Evolutionary conservation across 495 filamentous ascomycete species (phyloP), one percentile per base, ranked within the genome.

Genomic region (Barbatosphaeria neglecta): DNA sequence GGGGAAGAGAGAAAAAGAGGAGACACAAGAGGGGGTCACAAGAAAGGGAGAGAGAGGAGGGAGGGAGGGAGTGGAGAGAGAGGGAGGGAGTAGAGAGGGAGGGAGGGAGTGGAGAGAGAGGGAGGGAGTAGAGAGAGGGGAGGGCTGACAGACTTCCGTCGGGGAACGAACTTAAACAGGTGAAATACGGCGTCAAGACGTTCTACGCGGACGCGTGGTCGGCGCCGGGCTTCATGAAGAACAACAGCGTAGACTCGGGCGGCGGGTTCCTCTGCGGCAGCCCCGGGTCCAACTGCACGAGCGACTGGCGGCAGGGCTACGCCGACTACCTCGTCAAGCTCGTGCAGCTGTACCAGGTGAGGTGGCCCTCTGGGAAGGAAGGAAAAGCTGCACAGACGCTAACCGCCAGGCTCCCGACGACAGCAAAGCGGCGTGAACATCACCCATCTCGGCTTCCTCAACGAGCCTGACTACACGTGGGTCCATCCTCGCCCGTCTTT

Each of bases 171-270:
- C 43, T 15, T 38, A 33, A 7, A 23, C 28, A 52, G 50, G 42
- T 49, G 17, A 58, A 53, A 4, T 64, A 67, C 37, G 69, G 70
- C 2, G 67, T 72, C 4, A 67, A 60, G 22, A 62, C 57, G 0
- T 62, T 75, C 43, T 78, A 77, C 49, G 73, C 59, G 3, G 57
- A 81, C 58, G 75, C 76, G 0, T 78, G 75, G 75, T 69, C 62
- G 24, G 75, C 74, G 0, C 73, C 73, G 0, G 73, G 68, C 0
- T 80, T 68, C 60, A 78, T 80, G 75, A 80, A 78, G 56, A 76
- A 70, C 6, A 74, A 71, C 50, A 55, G 59, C 13, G 51, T 59
- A 20, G 58, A 70, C 33, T 47, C 49, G 31, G 61, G 62, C 33
- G 63, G 70, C 40, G 67, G 67, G 11, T 71, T 66, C 41, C 53